phyloP scores from a whole-genome alignment of 345 rosid species.

The Citrus maxima region DNA sequence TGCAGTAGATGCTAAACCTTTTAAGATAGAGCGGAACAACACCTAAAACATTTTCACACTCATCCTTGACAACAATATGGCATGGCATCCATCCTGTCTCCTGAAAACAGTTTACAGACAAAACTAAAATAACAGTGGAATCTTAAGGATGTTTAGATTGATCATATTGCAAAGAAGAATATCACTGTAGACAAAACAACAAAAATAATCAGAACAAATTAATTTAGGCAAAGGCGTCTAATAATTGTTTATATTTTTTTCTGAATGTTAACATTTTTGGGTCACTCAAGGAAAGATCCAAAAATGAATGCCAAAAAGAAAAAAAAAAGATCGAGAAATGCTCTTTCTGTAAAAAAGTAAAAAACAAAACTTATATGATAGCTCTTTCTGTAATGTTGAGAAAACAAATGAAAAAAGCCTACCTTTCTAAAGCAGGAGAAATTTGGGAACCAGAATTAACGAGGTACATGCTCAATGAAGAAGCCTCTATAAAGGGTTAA shows the following conservation, averaged over 20 bases:
- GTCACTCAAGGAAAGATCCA: background rate
- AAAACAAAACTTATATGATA: background rate
- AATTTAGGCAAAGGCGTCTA: background rate
- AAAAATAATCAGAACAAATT: background rate
- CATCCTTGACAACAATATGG: conserved; percentile 84
- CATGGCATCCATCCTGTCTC: conserved; percentile 92
- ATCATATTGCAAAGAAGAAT: background rate
- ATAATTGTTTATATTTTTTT: background rate
- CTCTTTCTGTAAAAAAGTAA: background rate
- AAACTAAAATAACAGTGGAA: conserved; percentile 7
- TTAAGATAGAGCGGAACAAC: conserved; percentile 94
- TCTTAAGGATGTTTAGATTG: background rate
- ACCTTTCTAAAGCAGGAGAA: background rate
- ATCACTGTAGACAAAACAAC: background rate
- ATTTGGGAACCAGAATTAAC: background rate
- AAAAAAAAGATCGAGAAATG: too few relatives aligned
- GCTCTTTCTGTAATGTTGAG: background rate
- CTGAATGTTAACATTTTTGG: background rate
- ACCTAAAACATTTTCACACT: conserved; percentile 57
- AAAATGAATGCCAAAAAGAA: too few relatives aligned
- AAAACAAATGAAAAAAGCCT: background rate
- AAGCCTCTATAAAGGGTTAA: background rate
- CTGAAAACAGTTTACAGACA: conserved; percentile 35
- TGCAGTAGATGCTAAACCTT: conserved; percentile 50
- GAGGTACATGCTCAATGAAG: background rate